Conservation (phyloP, 116 monocot genomes). For the Papilionanthe hybrid region DNA sequence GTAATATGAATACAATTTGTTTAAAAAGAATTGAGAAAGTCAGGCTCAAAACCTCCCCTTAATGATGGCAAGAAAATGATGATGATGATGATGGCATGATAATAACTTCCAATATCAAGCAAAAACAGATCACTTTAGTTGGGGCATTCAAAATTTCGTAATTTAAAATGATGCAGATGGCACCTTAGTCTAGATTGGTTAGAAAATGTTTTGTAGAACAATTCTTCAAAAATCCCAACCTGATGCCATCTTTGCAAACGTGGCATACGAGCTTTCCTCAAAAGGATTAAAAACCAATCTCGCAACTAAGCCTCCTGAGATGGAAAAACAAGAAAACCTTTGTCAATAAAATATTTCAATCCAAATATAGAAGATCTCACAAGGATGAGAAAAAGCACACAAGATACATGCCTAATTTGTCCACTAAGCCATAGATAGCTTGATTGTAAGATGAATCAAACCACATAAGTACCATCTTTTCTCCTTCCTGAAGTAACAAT, state of each 20-base stretch:
- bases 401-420: conserved; percentile 61
- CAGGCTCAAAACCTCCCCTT: no score
- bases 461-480: conserved; percentile 76
- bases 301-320: conserved; percentile 86
- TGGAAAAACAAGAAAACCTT: conserved; percentile 1
- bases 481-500: conserved; percentile 89
- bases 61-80: no score
- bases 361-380: neutral
- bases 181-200: no score
- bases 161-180: no score
- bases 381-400: neutral
- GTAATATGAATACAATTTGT: no score
- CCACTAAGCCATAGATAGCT: conserved; percentile 86
- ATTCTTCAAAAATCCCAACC: conserved; percentile 36
- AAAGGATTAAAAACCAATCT: conserved; percentile 89
- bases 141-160: no score
- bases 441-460: conserved; percentile 86
- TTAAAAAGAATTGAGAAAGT: no score
- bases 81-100: no score
- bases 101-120: no score
- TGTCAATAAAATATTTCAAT: conserved; percentile 3
- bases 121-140: no score
- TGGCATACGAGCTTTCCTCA: conserved; percentile 89
- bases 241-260: conserved; percentile 79
- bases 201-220: no score